Evolutionary conservation across 2,329 filamentous ascomycete species (phyloP).

Genomic region (Penicillium occitanis): DNA sequence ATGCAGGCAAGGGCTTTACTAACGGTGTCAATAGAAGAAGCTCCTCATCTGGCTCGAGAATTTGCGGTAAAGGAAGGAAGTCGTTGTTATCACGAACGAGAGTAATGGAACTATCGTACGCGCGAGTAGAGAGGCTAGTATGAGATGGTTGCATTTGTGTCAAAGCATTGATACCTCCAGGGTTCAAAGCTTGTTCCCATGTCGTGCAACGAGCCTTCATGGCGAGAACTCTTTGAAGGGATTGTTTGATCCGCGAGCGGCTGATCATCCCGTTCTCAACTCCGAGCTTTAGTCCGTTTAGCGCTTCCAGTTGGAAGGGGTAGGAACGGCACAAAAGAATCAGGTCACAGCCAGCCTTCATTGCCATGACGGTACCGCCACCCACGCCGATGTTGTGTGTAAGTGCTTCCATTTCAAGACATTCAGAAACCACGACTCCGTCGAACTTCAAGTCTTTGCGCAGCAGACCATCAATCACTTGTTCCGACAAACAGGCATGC

Average conservation of each 20-base stretch:
- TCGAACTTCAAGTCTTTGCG: conserved; percentile 86
- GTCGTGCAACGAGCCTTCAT: conserved; percentile 84
- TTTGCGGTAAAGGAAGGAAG: conserved; percentile 76
- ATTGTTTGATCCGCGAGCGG: conserved; percentile 74
- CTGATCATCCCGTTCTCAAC: conserved; percentile 89
- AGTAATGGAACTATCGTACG: conserved; percentile 90
- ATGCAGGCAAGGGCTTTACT: conserved; percentile 89
- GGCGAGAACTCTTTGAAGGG: conserved; percentile 71
- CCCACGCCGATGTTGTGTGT: conserved; percentile 96
- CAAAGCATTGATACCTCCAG: conserved; percentile 72
- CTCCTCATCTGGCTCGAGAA: conserved; percentile 81
- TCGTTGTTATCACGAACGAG: conserved; percentile 88
- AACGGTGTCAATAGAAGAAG: conserved; percentile 84
- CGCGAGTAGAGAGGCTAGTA: conserved; percentile 74
- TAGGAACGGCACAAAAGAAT: conserved; percentile 86
- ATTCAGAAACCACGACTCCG: conserved; percentile 92
- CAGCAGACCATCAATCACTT: conserved; percentile 86
- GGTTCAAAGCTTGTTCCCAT: conserved; percentile 89
- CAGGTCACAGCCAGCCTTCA: conserved; percentile 92
- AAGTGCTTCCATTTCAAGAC: conserved; percentile 92
- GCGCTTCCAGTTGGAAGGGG: conserved; percentile 84
- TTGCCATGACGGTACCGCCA: conserved; percentile 94
- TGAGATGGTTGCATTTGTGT: conserved; percentile 81
- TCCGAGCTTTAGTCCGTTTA: conserved; percentile 83
- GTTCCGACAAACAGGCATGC: conserved; percentile 89